phyloP scores from a whole-genome alignment of 805 yeast genomes.

The Candida cerambycidarum region DNA sequence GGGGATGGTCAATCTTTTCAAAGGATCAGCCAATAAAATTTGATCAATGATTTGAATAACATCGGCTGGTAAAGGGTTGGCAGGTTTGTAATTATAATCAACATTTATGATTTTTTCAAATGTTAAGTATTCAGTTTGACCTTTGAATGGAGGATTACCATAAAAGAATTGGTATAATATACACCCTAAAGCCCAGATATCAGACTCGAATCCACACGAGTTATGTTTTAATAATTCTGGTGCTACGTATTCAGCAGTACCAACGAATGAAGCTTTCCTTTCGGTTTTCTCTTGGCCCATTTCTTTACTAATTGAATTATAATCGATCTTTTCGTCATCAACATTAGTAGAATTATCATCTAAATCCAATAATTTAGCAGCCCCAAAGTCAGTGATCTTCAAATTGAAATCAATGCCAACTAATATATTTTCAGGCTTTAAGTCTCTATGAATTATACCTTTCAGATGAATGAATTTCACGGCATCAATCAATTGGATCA shows the following conservation, averaged over 20 bases:
- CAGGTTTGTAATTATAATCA: slow-evolving; percentile 54
- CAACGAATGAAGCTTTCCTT: slow-evolving; percentile 76
- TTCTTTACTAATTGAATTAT: slow-evolving; percentile 25
- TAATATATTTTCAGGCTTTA: slow-evolving; percentile 91
- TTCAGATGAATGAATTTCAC: slow-evolving; percentile 83
- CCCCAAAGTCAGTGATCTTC: slow-evolving; percentile 96
- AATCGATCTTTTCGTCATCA: slow-evolving; percentile 37
- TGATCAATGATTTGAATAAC: slow-evolving; percentile 32
- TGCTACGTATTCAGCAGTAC: slow-evolving; percentile 84
- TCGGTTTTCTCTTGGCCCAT: slow-evolving; percentile 21
- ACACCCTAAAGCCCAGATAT: slow-evolving; percentile 94
- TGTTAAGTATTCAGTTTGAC: slow-evolving; percentile 77
- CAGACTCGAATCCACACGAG: slow-evolving; percentile 79
- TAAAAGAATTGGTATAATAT: slow-evolving; percentile 78
- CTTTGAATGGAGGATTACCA: slow-evolving; percentile 89
- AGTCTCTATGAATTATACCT: slow-evolving; percentile 90
- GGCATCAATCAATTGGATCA: slow-evolving; percentile 87
- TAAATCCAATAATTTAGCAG: slow-evolving; percentile 72
- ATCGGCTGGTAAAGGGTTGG: slow-evolving; percentile 27
- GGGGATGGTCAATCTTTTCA: slow-evolving; percentile 29
- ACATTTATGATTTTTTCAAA: slow-evolving; percentile 83
- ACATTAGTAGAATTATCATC: slow-evolving; percentile 9
- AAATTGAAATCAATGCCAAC: slow-evolving; percentile 82
- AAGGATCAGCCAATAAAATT: slow-evolving; percentile 33
- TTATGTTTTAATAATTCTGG: slow-evolving; percentile 84